Percentiles rank a stretch among this genome's conserved stretches.
These are phyloP conservation scores for Rhodamnia argentea DNA, from an alignment of 345 rosid genomes.

Conservation along the genomic window DNA sequence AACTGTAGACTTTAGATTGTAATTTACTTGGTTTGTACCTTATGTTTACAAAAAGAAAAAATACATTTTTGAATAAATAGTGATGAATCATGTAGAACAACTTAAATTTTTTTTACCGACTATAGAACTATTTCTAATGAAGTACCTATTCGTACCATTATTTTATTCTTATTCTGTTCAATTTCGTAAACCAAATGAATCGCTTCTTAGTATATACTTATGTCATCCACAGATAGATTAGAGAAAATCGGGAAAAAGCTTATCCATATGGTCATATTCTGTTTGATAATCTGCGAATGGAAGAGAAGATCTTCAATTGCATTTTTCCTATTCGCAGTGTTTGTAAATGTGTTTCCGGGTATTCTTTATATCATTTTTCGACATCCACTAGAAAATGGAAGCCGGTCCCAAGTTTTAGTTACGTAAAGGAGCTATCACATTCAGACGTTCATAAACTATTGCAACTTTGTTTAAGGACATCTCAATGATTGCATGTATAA, in stretches of 20 bases:
- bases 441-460: neutral
- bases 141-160: neutral
- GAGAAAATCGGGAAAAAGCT: neutral
- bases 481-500: neutral
- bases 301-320: neutral
- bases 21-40: no score
- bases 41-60: no score
- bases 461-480: neutral
- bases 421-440: neutral
- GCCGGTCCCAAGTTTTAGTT: neutral
- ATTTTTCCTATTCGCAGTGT: no score
- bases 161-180: neutral
- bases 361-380: neutral
- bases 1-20: no score
- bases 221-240: neutral
- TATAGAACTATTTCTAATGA: neutral
- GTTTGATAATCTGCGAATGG: neutral
- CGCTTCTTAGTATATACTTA: neutral
- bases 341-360: no score
- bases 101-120: neutral
- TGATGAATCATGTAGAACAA: neutral
- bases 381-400: neutral
- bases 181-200: neutral
- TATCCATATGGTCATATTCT: neutral
- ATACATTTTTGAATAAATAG: neutral